Base-by-base conservation (phyloP, 306 rosid genomes). In the Pyrus pyrifolia region DNA sequence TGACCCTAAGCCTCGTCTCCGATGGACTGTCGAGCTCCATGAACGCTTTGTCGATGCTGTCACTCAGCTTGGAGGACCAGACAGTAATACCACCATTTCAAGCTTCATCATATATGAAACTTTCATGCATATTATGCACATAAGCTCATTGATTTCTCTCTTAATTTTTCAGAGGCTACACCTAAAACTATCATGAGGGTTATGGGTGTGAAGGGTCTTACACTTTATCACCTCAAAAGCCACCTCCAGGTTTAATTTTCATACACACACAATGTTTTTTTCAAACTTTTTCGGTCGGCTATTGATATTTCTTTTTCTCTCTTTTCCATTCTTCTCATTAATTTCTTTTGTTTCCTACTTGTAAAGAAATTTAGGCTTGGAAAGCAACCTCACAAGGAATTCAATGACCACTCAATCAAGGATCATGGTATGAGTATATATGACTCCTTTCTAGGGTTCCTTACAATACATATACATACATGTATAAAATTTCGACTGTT, bases 161-260 rank as follows among this genome's bases (percentile, higher is more conserved):
- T 23, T 6, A 11, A 15, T 66, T 81, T 78, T 74, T 70, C 80
- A 96, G 99, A 96, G 88, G 99, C 99, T 6, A 96, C 99, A 29
- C 99, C 99, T 2, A 96, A 96, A 85, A 92, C 99, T 42, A 96
- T 96, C 84, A 96, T 96, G 99, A 91, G 99, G 83, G 99, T 92
- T 44, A 96, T 96, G 99, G 96, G 99, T 73, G 99, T 96, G 82
- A 96, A 96, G 88, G 99, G 99, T 78, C 98, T 96, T 25, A 96
- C 99, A 73, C 98, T 96, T 86, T 96, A 96, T 93, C 99, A 96
- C 87, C 96, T 96, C 82, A 96, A 96, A 91, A 96, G 99, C 85
- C 99, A 96, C 29, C 99, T 96, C 49, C 99, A 96, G 99, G 99
- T 95, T 62, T 25, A 73, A 42, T 18, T 79, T 86, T 81, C 78